Evolutionary conservation across 306 rosid genomes (phyloP).

Genomic region (Pueraria montana): DNA sequence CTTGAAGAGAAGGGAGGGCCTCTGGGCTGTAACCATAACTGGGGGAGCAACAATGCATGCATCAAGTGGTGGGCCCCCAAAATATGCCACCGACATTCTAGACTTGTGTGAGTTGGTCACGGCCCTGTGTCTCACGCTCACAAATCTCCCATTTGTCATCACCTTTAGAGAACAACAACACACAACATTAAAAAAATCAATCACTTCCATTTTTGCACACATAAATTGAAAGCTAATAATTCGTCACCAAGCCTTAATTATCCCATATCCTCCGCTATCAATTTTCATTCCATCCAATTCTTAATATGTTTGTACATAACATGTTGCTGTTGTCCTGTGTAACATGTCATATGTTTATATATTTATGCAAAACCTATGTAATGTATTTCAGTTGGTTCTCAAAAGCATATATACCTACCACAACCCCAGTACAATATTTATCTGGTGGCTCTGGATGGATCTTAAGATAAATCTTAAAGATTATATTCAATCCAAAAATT

Average conservation of each 20-base stretch:
- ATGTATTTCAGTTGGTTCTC: background rate
- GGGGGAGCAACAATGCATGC: conserved; percentile 61
- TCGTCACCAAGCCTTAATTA: conserved; percentile 33
- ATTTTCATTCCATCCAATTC: conserved; percentile 21
- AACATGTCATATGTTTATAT: conserved; percentile 34
- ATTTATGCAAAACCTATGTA: background rate
- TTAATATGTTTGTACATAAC: background rate
- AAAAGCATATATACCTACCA: background rate
- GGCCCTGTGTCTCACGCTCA: conserved; percentile 82
- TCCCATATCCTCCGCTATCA: background rate
- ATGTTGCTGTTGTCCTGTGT: background rate
- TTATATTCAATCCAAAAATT: background rate
- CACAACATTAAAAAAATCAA: conserved; percentile 1
- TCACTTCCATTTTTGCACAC: conserved; percentile 18
- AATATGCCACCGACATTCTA: conserved; percentile 75
- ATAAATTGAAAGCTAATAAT: background rate
- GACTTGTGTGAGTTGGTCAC: conserved; percentile 57
- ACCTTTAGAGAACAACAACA: conserved; percentile 49
- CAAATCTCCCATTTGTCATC: conserved; percentile 86
- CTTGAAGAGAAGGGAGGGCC: conserved; percentile 57
- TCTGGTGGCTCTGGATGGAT: background rate
- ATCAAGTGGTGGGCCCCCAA: conserved; percentile 72
- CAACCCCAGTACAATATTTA: background rate
- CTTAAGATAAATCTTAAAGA: background rate
- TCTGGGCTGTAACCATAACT: conserved; percentile 57